These are phyloP conservation scores for Pythium folliculosum DNA, from an alignment of 352 stramenopile genomes.

Conservation along the genomic window DNA sequence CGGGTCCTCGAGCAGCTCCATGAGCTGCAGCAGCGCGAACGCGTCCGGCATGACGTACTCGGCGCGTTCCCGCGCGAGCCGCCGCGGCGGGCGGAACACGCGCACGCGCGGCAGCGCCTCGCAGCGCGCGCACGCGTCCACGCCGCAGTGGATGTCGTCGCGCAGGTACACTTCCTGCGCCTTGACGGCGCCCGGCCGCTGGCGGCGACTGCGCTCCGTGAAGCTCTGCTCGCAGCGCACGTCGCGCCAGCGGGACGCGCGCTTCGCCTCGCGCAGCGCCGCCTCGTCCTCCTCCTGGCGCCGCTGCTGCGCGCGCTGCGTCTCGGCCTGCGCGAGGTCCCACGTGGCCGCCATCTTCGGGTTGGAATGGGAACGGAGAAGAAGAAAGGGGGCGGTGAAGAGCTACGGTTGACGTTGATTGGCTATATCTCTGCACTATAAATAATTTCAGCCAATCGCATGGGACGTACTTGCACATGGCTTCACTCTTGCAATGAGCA, in stretches of 20 bases:
- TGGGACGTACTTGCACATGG: constrained; percentile 9
- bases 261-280: constrained; percentile 10
- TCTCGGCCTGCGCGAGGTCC: constrained; percentile 35
- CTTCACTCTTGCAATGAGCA: constrained; percentile 10
- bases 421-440: constrained; percentile 29
- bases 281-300: constrained; percentile 25
- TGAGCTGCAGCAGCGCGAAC: constrained; percentile 67
- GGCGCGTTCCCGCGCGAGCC: constrained; percentile 38
- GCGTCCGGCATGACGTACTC: constrained; percentile 77
- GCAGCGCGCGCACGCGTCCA: constrained; percentile 52
- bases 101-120: constrained; percentile 17
- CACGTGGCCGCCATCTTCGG: constrained; percentile 26
- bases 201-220: constrained; percentile 71
- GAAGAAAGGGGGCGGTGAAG: constrained; percentile 1
- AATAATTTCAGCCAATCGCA: constrained; percentile 38
- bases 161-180: constrained; percentile 72
- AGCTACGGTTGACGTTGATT: constrained; percentile 18
- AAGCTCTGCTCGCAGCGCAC: constrained; percentile 67
- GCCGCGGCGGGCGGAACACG: constrained; percentile 29
- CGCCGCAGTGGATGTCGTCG: constrained; percentile 68
- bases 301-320: constrained; percentile 28
- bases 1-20: constrained; percentile 72
- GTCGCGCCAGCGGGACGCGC: constrained; percentile 42
- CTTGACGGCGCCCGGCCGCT: constrained; percentile 73
- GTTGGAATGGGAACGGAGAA: not conserved